Conservation (phyloP, 2,329 filamentous ascomycete genomes). For the Ophiostoma ulmi region DNA sequence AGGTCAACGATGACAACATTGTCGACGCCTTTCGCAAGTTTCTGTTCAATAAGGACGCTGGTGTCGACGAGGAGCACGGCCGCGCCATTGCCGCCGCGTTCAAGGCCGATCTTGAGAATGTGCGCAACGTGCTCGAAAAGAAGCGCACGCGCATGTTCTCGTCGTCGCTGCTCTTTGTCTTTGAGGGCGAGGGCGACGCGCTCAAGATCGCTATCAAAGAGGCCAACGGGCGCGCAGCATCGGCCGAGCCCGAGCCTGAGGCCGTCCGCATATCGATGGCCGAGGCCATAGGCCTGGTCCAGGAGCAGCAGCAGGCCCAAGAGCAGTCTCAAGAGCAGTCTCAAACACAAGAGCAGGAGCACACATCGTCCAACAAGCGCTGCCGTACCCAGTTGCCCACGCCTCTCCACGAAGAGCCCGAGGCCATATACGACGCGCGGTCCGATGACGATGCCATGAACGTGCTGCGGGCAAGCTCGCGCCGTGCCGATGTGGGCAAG, state of each 20-base stretch:
- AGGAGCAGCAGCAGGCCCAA: background rate
- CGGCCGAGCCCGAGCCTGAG: background rate
- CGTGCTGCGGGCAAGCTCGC: background rate
- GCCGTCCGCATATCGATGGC: background rate
- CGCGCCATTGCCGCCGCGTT: conserved; percentile 52
- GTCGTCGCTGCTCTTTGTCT: conserved; percentile 57
- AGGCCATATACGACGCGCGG: no score
- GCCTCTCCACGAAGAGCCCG: background rate
- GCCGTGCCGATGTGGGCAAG: conserved; percentile 25
- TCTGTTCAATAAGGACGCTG: conserved; percentile 53
- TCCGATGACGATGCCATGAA: background rate
- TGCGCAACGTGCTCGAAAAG: conserved; percentile 49
- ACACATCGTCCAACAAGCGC: conserved; percentile 37
- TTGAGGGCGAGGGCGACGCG: conserved; percentile 57
- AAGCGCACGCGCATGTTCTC: conserved; percentile 62
- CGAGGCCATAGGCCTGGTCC: background rate
- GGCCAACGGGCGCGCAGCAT: conserved; percentile 37
- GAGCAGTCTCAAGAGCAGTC: background rate
- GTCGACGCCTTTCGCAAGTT: conserved; percentile 51
- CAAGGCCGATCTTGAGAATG: conserved; percentile 46
- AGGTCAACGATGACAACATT: conserved; percentile 51
- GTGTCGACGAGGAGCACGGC: conserved; percentile 56
- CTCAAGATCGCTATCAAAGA: conserved; percentile 50
- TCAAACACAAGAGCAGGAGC: background rate
- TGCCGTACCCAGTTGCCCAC: conserved; percentile 28